Evolutionary conservation across 2,329 filamentous ascomycete genomes (phyloP).

Genomic region (Phialocephala sp.): DNA sequence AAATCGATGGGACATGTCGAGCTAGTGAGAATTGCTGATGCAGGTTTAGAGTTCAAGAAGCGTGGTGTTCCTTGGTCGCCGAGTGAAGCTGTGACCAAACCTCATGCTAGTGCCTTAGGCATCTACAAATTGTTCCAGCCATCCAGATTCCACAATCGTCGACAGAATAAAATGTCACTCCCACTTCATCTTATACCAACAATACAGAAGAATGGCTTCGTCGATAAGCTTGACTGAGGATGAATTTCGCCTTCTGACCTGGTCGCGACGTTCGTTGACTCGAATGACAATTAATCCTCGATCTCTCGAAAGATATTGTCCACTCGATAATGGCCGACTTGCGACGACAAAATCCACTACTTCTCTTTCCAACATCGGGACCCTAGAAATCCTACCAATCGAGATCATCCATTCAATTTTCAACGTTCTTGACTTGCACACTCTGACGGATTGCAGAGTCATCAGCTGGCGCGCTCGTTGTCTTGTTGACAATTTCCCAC

Average conservation of each 20-base stretch:
- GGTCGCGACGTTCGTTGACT: too few species aligned
- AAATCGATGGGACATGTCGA: not conserved
- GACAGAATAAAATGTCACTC: not conserved
- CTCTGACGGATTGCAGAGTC: conserved; percentile 26
- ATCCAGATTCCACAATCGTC: too few species aligned
- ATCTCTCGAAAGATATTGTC: conserved; percentile 26
- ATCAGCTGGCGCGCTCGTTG: conserved; percentile 24
- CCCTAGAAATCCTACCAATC: conserved; percentile 17
- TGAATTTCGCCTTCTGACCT: too few species aligned
- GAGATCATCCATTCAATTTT: conserved; percentile 27
- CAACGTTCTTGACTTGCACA: conserved; percentile 27
- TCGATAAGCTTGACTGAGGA: conserved; percentile 11
- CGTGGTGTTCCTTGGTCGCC: not conserved
- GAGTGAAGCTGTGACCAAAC: too few species aligned
- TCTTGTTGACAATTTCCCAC: conserved; percentile 24
- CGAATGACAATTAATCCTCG: conserved; percentile 26
- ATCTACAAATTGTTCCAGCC: too few species aligned
- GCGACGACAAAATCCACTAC: not conserved
- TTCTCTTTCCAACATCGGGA: conserved; percentile 15
- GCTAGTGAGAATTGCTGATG: too few species aligned
- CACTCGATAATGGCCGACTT: conserved; percentile 27
- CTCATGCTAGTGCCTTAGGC: too few species aligned
- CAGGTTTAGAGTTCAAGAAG: not conserved
- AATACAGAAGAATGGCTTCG: conserved; percentile 22
- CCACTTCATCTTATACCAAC: not conserved